Evolutionary conservation across 2,329 filamentous ascomycete genomes (phyloP), one percentile per base, ranked within the genome.

Genomic region (Cladosporium sp.): DNA sequence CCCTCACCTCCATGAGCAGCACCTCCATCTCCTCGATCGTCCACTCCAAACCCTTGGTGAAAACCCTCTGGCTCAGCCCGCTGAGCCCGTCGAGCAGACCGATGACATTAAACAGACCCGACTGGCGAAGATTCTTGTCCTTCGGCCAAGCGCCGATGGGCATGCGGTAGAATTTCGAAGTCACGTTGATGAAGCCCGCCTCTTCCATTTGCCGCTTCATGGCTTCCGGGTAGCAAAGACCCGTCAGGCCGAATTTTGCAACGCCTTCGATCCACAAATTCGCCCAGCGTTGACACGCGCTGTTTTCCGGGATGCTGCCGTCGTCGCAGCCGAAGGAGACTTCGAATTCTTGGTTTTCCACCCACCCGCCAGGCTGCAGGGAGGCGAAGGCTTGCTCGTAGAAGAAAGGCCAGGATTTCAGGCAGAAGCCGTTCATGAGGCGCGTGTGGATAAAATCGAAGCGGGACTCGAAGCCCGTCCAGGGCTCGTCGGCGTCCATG

Each of bases 331-430:
- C 38, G 43, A 59, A 54, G 27, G 53, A 51, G 15, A 58, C 51
- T 32, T 60, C 59, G 29, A 69, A 64, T 43, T 71, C 69, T 35
- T 67, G 67, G n/a, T 67, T 59, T 55, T 72, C 69, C 7, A 71
- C 62, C 58, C 67, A 70, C 22, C 67, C 68, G 13, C 69, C 62
- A 3, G 64, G 64, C 38, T 60, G 52, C 36, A 65, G 46, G 36
- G 52, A 40, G 6, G 53, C 53, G 49, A 53, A 63, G 7, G 60
- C 57, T 43, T 61, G 55, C 29, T 51, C 20, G 49, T 61, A 57
- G 43, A 63, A 60, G 39, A 51, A 49, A n/a, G 55, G 51, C 59
- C 59, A 64, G 22, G 55, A 57, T 38, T 59, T 57, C 47, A 64
- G 53, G 9, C 52, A 56, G 43, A 63, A 59, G 20, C 61, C 61